A percentile compares a stretch with the other conserved stretches of the same genome.
Evolutionary conservation across 306 rosid species (phyloP).

Genomic region (Abrus pulchellus): DNA sequence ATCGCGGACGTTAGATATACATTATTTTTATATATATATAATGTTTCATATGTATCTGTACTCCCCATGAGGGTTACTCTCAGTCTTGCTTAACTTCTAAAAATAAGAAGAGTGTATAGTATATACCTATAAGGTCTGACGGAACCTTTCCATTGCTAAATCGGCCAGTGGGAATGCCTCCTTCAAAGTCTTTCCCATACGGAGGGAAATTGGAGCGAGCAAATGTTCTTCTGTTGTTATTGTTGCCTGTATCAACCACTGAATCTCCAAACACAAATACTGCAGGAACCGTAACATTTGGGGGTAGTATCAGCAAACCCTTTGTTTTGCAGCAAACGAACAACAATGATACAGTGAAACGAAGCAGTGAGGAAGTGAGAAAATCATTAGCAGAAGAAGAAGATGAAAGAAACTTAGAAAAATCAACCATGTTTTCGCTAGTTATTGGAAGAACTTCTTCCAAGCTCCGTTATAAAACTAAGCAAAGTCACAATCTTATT

Average conservation of each 20-base stretch:
- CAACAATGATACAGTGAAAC: constrained; percentile 6
- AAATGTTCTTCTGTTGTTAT: constrained; percentile 57
- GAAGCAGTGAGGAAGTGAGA: neutral
- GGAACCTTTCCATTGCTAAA: constrained; percentile 63
- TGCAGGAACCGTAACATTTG: constrained; percentile 63
- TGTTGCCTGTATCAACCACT: constrained; percentile 81
- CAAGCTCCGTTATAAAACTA: no score
- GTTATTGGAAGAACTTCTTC: neutral
- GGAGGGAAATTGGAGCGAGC: constrained; percentile 55
- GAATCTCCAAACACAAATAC: constrained; percentile 78
- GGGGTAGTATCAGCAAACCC: constrained; percentile 55
- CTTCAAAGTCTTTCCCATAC: constrained; percentile 54
- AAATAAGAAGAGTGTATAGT: neutral
- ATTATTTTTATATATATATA: no score
- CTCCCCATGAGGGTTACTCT: no score
- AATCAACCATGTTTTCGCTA: constrained; percentile 27
- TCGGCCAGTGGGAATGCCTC: constrained; percentile 54
- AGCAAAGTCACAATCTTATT: neutral
- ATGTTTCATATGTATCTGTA: no score
- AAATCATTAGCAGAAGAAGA: neutral
- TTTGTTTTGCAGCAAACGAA: constrained; percentile 30
- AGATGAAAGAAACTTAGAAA: constrained; percentile 28
- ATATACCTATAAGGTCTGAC: constrained; percentile 52
- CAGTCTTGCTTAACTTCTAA: no score
- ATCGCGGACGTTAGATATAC: no score